Evolutionary conservation across 208 protist genomes (phyloP), one percentile per base, ranked within the genome.

Genomic region (Leishmania aethiopica): DNA sequence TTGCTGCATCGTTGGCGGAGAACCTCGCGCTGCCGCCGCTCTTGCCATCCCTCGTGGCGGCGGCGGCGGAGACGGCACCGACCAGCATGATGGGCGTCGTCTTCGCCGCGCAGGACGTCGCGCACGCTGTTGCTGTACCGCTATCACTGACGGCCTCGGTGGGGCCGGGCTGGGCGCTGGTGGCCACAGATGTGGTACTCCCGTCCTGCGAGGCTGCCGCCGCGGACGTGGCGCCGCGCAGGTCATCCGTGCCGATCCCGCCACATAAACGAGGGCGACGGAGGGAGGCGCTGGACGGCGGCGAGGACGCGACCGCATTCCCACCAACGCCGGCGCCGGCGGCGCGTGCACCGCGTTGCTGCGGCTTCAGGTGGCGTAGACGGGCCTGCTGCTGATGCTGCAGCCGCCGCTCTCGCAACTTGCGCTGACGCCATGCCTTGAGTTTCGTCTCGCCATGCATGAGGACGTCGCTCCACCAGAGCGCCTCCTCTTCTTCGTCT

Each of bases 391-490:
- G 67, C 42, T 73, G 84, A 49, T 81, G 67, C 57, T 78, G 70
- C 69, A 69, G 57, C 47, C 79, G 70, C 47, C 62, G 77, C 64
- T 84, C 75, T 17, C 75, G 84, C 8, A 78, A 55, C n/a, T 82
- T 57, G 40, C 75, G 79, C 25, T 77, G 79, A 2, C 84, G 84
- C 79, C 75, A 84, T 8, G 47, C 79, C 10, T 15, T 70, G n/a
- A 82, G 49, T 55, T 81, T 77, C 37, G 75, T 47, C 70, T 88
- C 78, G 47, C 88, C 88, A 70, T 90, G 80, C 59, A 85, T 70
- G 40, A 90, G 35, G 22, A 93, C 83, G 71, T 93, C 90, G n/a
- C 37, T 79, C 90, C 90, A 93, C 88, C 88, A 91, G 35, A 93
- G 86, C n/a, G 83, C 83, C 51, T 93, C 84, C 42, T 86, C 84